Evolutionary conservation across 164 flowering plant genomes (phyloP).

Genomic region (Umbellularia californica): DNA sequence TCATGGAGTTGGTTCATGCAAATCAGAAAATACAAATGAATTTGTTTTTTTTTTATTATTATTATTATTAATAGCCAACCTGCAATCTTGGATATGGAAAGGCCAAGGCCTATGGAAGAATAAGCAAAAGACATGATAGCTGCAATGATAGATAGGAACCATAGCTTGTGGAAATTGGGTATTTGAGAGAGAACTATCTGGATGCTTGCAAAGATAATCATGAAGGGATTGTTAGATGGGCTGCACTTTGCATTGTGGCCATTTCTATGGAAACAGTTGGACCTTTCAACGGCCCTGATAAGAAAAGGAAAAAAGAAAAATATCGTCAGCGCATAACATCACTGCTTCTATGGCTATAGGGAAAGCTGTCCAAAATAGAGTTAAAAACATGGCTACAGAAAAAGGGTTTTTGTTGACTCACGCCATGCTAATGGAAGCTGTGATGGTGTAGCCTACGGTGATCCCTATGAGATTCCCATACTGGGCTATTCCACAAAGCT

Average conservation of each 20-base stretch:
- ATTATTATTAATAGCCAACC: constrained; percentile 26
- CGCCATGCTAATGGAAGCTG: constrained; percentile 97
- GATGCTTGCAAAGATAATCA: constrained; percentile 35
- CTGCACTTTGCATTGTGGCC: constrained; percentile 39
- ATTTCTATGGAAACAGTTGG: constrained; percentile 44
- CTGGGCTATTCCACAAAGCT: constrained; percentile 84
- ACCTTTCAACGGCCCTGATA: constrained; percentile 47
- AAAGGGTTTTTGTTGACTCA: constrained; percentile 31
- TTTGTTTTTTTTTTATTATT: constrained; percentile 18
- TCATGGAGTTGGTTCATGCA: not conserved
- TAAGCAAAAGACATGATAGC: constrained; percentile 70
- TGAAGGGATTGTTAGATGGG: constrained; percentile 31
- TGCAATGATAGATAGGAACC: constrained; percentile 54
- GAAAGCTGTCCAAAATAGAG: too few species aligned
- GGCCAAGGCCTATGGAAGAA: constrained; percentile 55
- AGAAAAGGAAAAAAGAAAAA: not conserved
- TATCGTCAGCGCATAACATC: not conserved
- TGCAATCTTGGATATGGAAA: constrained; percentile 43
- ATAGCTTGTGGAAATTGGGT: constrained; percentile 59
- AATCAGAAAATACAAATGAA: not conserved
- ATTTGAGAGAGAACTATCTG: constrained; percentile 52
- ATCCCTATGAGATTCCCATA: constrained; percentile 69
- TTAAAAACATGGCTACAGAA: too few species aligned
- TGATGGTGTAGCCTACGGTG: constrained; percentile 91
- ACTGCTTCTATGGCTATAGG: not conserved